Evolutionary conservation across 176 grass and related monocot species (phyloP), one percentile per base, ranked within the genome.

Genomic region (Paspalum vaginatum): DNA sequence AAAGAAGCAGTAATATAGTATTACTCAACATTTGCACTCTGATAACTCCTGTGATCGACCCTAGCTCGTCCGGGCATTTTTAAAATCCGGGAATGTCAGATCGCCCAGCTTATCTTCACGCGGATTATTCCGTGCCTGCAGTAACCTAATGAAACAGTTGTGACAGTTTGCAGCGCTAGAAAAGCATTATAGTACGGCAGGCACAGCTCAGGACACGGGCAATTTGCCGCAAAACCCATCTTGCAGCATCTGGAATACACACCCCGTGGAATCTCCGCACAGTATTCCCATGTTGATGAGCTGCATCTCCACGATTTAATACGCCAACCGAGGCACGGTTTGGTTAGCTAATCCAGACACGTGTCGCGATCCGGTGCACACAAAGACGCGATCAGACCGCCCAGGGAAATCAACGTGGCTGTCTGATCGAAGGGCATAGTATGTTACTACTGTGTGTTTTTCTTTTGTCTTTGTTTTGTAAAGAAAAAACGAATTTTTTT

Each of bases 71-170:
- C 63, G 61, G 38, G 42, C 12, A 10, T 63, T 82, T 77, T 57
- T 16, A 11, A 82, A 88, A 22, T 54, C 81, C n/a, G 61, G 72
- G 70, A 89, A 89, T 89, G 81, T 85, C 87, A 89, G 81, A 82
- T 65, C 78, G 2, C 67, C 73, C 78, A 78, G 66, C 78, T 86
- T 86, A 85, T 64, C 71, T 81, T 81, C 85, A 15, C 78, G 14
- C 65, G 0, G 24, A 85, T 85, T 78, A 82, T 89, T 85, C 87
- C 65, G 37, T 80, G 54, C 51, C 18, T 56, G 58, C 18, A 43
- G 81, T 68, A 54, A 84, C 61, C 54, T 25, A 45, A 53, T 18
- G 65, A 72, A 86, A 66, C 79, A 89, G 83, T 79, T 90, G 88
- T 74, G 83, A 83, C 83, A 86, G 88, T 86, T 90, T 85, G 79